phyloP scores from a whole-genome alignment of 768 basidiomycete species.

The Amanita pallidorosea region DNA sequence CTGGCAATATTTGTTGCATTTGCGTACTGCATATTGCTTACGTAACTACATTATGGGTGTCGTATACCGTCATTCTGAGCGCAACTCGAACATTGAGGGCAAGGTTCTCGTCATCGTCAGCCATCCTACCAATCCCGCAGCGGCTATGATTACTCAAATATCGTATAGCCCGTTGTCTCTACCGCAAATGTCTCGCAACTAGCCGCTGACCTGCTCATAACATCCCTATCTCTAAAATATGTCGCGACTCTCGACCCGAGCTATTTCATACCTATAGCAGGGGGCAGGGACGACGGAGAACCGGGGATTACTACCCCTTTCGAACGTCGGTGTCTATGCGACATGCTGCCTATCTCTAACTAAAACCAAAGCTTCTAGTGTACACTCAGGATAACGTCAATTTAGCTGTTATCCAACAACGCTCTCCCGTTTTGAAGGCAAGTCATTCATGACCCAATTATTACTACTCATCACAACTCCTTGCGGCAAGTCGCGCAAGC shows the following conservation, averaged over 20 bases:
- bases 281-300: constrained; percentile 52
- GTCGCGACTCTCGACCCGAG: constrained; percentile 55
- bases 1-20: background rate
- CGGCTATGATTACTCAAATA: background rate
- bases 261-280: constrained; percentile 61
- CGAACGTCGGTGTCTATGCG: constrained; percentile 45
- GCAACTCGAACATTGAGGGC: constrained; percentile 1
- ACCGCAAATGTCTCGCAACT: constrained; percentile 77
- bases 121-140: background rate
- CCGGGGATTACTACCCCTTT: constrained; percentile 62
- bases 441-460: constrained; percentile 7
- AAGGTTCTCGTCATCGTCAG: constrained; percentile 6
- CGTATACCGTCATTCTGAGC: constrained; percentile 1
- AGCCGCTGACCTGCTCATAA: constrained; percentile 62
- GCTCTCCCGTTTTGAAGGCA: constrained; percentile 74
- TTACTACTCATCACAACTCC: constrained; percentile 2
- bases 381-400: constrained; percentile 42
- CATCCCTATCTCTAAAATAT: constrained; percentile 47
- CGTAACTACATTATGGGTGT: background rate
- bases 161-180: constrained; percentile 56
- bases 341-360: background rate
- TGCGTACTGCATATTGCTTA: background rate
- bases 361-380: constrained; percentile 30
- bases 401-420: constrained; percentile 63
- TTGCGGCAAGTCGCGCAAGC: constrained; percentile 45